A percentile compares a stretch with the other conserved stretches of the same genome.
Evolutionary conservation across 768 basidiomycete genomes (phyloP).

Genomic region (Boletus tylopilopsis): DNA sequence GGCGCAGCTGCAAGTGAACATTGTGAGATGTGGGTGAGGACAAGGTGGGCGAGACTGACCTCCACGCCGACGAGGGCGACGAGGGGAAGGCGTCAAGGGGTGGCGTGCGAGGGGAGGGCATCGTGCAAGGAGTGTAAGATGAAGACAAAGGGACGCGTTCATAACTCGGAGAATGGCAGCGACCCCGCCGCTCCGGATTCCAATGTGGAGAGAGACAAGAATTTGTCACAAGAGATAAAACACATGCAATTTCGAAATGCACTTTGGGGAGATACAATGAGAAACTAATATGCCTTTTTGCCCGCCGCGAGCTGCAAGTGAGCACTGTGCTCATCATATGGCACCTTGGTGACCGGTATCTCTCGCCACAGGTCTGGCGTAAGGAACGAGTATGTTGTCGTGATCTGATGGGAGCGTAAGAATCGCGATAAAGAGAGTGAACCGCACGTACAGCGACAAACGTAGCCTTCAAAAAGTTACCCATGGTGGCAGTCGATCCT

Average conservation of each 20-base stretch:
- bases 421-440: background rate
- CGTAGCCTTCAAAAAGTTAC: slow-evolving; percentile 98
- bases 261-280: too few species aligned
- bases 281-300: slow-evolving; percentile 64
- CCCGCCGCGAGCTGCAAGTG: slow-evolving; percentile 81
- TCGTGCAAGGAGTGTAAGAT: background rate
- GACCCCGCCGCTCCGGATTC: slow-evolving; percentile 9
- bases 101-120: slow-evolving; percentile 4
- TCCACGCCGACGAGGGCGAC: slow-evolving; percentile 24
- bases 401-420: slow-evolving; percentile 54
- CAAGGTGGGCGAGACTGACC: slow-evolving; percentile 15
- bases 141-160: background rate
- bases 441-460: slow-evolving; percentile 75
- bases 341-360: slow-evolving; percentile 83
- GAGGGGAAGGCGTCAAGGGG: slow-evolving; percentile 4
- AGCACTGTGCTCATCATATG: slow-evolving; percentile 93
- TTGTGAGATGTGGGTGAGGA: background rate
- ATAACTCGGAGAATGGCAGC: slow-evolving; percentile 7
- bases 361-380: slow-evolving; percentile 98
- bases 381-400: slow-evolving; percentile 97
- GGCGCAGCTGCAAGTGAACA: background rate
- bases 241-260: slow-evolving; percentile 1
- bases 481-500: slow-evolving; percentile 98
- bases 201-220: background rate
- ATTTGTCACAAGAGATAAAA: too few species aligned